Evolutionary conservation across 169 alveolate species (phyloP).

Genomic region (Eimeria sp.): DNA sequence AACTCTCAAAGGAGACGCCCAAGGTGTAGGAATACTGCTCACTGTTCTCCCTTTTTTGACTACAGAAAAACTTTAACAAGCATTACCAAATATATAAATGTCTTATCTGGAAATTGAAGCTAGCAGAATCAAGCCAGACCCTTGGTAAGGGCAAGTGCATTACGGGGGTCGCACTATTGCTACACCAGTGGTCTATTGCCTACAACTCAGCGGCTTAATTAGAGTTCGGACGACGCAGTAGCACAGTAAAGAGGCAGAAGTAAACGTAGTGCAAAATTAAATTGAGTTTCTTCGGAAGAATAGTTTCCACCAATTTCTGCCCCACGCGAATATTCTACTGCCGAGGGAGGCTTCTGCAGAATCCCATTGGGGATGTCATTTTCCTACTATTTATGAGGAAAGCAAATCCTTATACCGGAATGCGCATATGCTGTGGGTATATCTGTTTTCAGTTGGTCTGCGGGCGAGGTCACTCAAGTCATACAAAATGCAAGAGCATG

Average conservation of each 20-base stretch:
- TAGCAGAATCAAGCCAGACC: not conserved
- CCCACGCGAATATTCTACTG: not conserved
- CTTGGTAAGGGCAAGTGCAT: not conserved
- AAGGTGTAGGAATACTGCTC: not conserved
- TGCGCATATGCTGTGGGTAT: not conserved
- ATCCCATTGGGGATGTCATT: not conserved
- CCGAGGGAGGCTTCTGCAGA: not conserved
- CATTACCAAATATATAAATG: not conserved
- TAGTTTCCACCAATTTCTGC: not conserved
- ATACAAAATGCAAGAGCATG: not conserved
- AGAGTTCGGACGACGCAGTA: not conserved
- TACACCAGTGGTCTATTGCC: constrained; percentile 30
- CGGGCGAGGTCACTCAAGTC: not conserved
- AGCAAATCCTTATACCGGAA: not conserved
- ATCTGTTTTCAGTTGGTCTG: not conserved
- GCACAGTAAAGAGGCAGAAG: not conserved
- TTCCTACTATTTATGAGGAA: not conserved
- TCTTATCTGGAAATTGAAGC: not conserved
- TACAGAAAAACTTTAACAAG: not conserved
- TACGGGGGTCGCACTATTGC: not conserved
- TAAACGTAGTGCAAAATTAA: not conserved
- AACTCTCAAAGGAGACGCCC: not conserved
- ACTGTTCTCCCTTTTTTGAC: not conserved
- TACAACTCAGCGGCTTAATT: not conserved
- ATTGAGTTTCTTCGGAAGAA: not conserved